A percentile compares a stretch with the other conserved stretches of the same genome.
These are phyloP conservation scores for Coleophoma cylindrospora DNA, from an alignment of 2,329 filamentous ascomycete genomes.

Conservation along the genomic window DNA sequence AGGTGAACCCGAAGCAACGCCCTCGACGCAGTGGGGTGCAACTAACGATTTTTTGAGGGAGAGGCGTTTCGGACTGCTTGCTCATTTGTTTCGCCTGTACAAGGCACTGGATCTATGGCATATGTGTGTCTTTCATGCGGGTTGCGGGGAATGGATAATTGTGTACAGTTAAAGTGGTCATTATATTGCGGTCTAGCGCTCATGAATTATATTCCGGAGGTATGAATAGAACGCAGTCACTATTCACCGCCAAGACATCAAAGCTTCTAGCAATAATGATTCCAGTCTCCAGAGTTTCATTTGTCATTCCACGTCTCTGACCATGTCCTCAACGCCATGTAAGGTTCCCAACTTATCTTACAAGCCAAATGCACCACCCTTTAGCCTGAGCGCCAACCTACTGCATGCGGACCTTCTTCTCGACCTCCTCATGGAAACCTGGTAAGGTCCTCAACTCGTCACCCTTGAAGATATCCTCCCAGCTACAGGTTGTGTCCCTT, in stretches of 20 bases:
- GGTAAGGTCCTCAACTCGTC: slow-evolving; percentile 67
- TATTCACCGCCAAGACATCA: slow-evolving; percentile 1
- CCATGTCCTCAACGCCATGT: slow-evolving; percentile 13
- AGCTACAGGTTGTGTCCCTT: slow-evolving; percentile 70
- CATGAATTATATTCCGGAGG: slow-evolving; percentile 3
- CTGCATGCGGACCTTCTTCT: slow-evolving; percentile 79
- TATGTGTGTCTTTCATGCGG: slow-evolving; percentile 2
- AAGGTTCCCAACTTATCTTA: slow-evolving; percentile 11
- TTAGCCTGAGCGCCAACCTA: slow-evolving; percentile 33
- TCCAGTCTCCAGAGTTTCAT: slow-evolving; percentile 1
- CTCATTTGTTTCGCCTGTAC: slow-evolving; percentile 1
- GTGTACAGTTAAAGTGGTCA: slow-evolving; percentile 12
- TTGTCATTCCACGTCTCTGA: slow-evolving; percentile 9
- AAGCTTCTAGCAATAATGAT: background rate
- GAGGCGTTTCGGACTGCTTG: slow-evolving; percentile 7
- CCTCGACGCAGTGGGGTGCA: background rate
- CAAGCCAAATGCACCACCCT: slow-evolving; percentile 6
- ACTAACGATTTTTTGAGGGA: slow-evolving; percentile 7
- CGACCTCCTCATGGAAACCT: slow-evolving; percentile 88
- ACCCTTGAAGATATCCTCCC: slow-evolving; percentile 91
- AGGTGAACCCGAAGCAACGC: background rate
- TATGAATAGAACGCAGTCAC: slow-evolving; percentile 16
- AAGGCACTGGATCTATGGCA: slow-evolving; percentile 2
- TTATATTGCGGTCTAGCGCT: slow-evolving; percentile 6
- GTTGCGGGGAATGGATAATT: slow-evolving; percentile 1